These are phyloP conservation scores for Alisma plantagoaquatica DNA, from an alignment of 106 monocot genomes.

Conservation along the genomic window DNA sequence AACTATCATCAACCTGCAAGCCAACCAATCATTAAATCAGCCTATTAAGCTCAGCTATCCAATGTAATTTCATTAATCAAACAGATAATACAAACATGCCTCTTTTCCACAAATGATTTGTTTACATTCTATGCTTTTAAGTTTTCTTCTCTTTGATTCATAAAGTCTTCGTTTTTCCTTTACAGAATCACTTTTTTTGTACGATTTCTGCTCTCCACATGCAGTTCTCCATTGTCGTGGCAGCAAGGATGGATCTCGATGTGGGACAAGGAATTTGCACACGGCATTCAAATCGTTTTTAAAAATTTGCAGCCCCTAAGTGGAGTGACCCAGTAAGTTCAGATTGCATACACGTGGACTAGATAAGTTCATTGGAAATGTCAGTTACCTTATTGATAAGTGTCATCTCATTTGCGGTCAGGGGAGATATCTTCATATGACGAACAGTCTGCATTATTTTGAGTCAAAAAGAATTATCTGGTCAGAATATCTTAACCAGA, in stretches of 20 bases:
- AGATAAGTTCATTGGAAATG: too few relatives aligned
- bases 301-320: conserved; percentile 79
- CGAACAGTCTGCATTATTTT: conserved; percentile 50
- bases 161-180: conserved; percentile 63
- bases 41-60: too few relatives aligned
- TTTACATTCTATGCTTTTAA: too few relatives aligned
- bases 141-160: conserved; percentile 77
- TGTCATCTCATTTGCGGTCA: conserved; percentile 58
- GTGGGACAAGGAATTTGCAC: conserved; percentile 71
- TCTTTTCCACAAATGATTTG: too few relatives aligned
- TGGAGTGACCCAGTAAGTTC: too few relatives aligned
- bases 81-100: too few relatives aligned
- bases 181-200: conserved; percentile 45
- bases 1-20: too few relatives aligned
- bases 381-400: conserved; percentile 76
- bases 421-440: conserved; percentile 72
- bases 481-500: too few relatives aligned
- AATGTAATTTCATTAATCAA: too few relatives aligned
- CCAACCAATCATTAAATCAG: too few relatives aligned
- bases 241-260: conserved; percentile 83
- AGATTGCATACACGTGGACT: too few relatives aligned
- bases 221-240: conserved; percentile 90
- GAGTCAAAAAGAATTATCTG: too few relatives aligned
- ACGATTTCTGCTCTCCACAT: conserved; percentile 81
- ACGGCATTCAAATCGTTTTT: conserved; percentile 91